Evolutionary conservation across 805 yeast species (phyloP).

Genomic region (Saturnispora halmiae): DNA sequence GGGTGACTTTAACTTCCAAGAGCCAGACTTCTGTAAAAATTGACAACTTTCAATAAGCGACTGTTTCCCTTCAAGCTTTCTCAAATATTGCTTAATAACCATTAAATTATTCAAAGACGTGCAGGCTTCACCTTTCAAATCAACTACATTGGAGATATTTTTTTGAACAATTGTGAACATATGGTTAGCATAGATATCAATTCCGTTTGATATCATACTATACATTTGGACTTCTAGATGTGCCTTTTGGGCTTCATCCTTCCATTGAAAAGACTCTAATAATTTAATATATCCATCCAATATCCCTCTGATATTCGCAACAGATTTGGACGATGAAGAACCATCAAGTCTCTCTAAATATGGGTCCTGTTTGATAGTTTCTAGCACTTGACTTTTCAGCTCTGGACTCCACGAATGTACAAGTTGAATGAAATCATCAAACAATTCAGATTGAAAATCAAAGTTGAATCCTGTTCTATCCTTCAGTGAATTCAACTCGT

Average conservation of each 20-base stretch:
- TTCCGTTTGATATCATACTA: conserved; percentile 53
- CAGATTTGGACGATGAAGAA: conserved; percentile 24
- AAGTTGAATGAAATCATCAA: conserved; percentile 17
- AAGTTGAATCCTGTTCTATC: conserved; percentile 16
- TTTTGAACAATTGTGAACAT: conserved; percentile 18
- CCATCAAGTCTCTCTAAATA: conserved; percentile 34
- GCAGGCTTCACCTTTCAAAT: conserved; percentile 20
- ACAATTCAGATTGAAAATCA: conserved; percentile 22
- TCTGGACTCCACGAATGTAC: conserved; percentile 23
- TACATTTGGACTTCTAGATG: conserved; percentile 50
- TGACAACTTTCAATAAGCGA: conserved; percentile 10
- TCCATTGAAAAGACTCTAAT: conserved; percentile 59
- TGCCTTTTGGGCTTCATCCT: conserved; percentile 52
- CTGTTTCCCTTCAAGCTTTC: conserved; percentile 6
- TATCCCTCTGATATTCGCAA: conserved; percentile 22
- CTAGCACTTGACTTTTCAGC: conserved; percentile 27
- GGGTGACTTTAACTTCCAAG: conserved; percentile 1
- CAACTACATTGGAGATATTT: conserved; percentile 15
- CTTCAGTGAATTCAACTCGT: conserved; percentile 15
- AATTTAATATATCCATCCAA: conserved; percentile 35
- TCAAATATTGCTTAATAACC: conserved; percentile 16
- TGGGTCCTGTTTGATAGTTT: conserved; percentile 49
- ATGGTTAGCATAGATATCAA: conserved; percentile 40
- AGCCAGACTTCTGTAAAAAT: neutral
- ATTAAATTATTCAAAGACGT: conserved; percentile 26